Conservation (phyloP, 2,329 filamentous ascomycete species). For the Venturia nashicola region DNA sequence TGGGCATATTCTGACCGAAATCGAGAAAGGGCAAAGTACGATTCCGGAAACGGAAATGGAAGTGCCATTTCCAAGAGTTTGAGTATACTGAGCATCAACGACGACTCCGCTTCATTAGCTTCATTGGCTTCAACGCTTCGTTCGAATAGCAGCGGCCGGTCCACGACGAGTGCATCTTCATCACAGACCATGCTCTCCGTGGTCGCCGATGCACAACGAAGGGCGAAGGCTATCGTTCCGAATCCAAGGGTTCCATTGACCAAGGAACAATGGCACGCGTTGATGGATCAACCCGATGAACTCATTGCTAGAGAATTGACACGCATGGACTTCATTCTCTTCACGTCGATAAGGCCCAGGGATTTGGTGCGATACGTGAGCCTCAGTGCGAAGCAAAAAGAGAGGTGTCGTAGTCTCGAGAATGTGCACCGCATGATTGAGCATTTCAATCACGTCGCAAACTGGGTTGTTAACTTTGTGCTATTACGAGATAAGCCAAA, state of each 20-base stretch:
- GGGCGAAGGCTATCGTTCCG: constrained; percentile 61
- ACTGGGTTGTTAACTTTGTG: constrained; percentile 41
- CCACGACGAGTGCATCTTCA: constrained; percentile 13
- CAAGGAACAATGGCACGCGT: constrained; percentile 78
- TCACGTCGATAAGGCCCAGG: constrained; percentile 82
- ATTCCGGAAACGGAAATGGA: constrained; percentile 26
- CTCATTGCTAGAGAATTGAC: constrained; percentile 85
- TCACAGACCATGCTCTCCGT: constrained; percentile 45
- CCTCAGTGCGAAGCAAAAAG: constrained; percentile 56
- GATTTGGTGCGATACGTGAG: constrained; percentile 89
- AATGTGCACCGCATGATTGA: constrained; percentile 92
- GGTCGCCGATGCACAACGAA: constrained; percentile 68
- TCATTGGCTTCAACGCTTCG: constrained; percentile 1
- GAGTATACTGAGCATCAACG: not conserved
- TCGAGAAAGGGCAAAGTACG: constrained; percentile 29
- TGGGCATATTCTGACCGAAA: constrained; percentile 79
- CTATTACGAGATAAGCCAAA: constrained; percentile 91
- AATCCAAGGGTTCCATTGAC: constrained; percentile 57
- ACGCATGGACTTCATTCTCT: constrained; percentile 96
- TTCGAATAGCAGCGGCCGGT: not conserved
- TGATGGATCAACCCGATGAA: constrained; percentile 78
- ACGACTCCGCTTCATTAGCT: not conserved
- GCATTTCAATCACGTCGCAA: constrained; percentile 54
- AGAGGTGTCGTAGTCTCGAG: constrained; percentile 62
- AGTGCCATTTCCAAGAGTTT: constrained; percentile 12